Base-by-base conservation (phyloP, 805 yeast species). In the Ogataea pilisensis region DNA sequence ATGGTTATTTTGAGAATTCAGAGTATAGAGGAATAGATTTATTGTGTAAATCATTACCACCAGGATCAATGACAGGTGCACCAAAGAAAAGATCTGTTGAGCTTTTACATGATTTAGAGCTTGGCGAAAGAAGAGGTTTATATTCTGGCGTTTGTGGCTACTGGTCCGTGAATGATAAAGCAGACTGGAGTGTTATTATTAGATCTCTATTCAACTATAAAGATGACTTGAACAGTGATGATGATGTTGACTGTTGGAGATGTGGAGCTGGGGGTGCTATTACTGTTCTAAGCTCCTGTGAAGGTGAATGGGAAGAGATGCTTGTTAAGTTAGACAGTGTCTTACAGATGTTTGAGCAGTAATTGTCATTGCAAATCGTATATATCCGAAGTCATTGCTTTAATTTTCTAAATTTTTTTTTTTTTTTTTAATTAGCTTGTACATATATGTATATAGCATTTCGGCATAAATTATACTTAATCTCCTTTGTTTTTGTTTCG, bases 21-120 rank as follows among this genome's bases (percentile, higher is more conserved):
- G 31, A 26, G 2, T 80, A 73, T 49, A 66, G 72, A 11, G 99
- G 98, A 0, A 66, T 90, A 19, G 98, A 93, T 58, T 67, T 91
- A 2, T 69, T 93, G 11, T 74, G 78, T 17, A 78, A 78, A 44
- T 79, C 96, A 0, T 66, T 95, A 27, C 99, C 99, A 3, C 96
- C 99, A 0, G 99, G 99, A 0, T 91, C 98, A 1, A 93, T 93
- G 99, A 93, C 99, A 0, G 99, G 99, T 3, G 99, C 99, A 0
- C 99, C 99, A 2, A 93, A 93, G 65, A 85, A 82, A 52, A 73
- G 96, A 44, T 87, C 96, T 0, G 95, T 93, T 5, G 93, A 91
- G 60, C 60, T 95, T 4, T 68, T 93, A 22, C 85, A 82, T 45
- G 57, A 59, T 0, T 60, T 84, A 5, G 93, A 84, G 52, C 50